A percentile compares a stretch with the other conserved stretches of the same genome.
Evolutionary conservation across 1,139 yeast species (phyloP).

Genomic region (Debaryomycetaceae sp.): DNA sequence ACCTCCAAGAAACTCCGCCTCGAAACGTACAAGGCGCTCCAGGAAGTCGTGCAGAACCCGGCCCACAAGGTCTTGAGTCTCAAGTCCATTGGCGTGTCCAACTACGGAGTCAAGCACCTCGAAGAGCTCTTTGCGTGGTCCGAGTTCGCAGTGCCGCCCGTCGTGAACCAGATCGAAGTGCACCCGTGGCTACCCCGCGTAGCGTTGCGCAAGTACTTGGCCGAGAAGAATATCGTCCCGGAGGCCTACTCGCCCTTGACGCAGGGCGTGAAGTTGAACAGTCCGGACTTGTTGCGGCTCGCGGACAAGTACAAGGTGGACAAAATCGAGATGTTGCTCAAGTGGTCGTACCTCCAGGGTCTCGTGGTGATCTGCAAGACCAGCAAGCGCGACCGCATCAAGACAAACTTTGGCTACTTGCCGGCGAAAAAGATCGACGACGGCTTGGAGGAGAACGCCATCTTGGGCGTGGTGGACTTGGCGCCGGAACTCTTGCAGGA

Average conservation of each 20-base stretch:
- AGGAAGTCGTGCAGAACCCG: conserved; percentile 21
- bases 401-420: conserved; percentile 23
- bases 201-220: conserved; percentile 26
- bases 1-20: conserved; percentile 19
- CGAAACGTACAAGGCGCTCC: conserved; percentile 31
- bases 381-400: conserved; percentile 36
- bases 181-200: conserved; percentile 36
- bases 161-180: conserved; percentile 33
- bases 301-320: conserved; percentile 13
- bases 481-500: conserved; percentile 18
- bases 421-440: conserved; percentile 12
- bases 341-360: conserved; percentile 40
- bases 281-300: conserved; percentile 32
- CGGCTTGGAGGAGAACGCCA: conserved; percentile 10
- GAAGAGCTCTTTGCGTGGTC: conserved; percentile 26
- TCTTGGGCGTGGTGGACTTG: conserved; percentile 24
- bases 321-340: conserved; percentile 20
- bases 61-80: conserved; percentile 17
- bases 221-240: conserved; percentile 31
- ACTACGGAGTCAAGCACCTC: conserved; percentile 24
- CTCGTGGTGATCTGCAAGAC: conserved; percentile 68
- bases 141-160: conserved; percentile 26
- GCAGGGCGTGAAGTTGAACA: conserved; percentile 44
- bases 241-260: conserved; percentile 70
- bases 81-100: conserved; percentile 34